Conservation (phyloP, 345 rosid species). For the Populus ilicifolia region DNA sequence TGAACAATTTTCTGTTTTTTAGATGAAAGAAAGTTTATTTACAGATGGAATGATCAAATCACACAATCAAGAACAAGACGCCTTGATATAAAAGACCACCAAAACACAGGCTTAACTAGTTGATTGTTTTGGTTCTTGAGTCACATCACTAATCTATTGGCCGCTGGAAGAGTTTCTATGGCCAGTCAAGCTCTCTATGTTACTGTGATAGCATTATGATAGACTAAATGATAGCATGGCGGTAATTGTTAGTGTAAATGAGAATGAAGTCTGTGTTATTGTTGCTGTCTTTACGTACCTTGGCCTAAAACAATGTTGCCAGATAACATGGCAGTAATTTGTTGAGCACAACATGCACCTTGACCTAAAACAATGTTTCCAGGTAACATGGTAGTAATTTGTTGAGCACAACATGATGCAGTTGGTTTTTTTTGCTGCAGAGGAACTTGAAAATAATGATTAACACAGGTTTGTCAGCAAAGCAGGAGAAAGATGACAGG, state of each 20-base stretch:
- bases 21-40: not conserved
- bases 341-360: not conserved
- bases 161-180: not conserved
- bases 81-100: not conserved
- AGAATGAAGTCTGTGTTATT: not conserved
- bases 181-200: not conserved
- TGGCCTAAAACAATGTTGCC: not conserved
- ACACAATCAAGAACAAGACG: not conserved
- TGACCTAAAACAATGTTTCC: not conserved
- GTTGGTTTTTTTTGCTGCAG: constrained; percentile 40
- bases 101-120: not conserved
- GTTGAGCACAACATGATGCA: not conserved
- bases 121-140: not conserved
- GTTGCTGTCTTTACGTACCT: not conserved
- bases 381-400: not conserved
- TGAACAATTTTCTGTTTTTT: not conserved
- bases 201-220: not conserved
- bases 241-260: not conserved
- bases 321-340: not conserved
- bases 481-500: constrained; percentile 76
- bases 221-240: not conserved
- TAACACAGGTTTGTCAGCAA: constrained; percentile 55
- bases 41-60: not conserved
- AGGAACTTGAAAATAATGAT: constrained; percentile 85
- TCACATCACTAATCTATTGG: not conserved